These are phyloP conservation scores for Hondaea fermentalgiana DNA, from an alignment of 108 stramenopile species.

Conservation along the genomic window DNA sequence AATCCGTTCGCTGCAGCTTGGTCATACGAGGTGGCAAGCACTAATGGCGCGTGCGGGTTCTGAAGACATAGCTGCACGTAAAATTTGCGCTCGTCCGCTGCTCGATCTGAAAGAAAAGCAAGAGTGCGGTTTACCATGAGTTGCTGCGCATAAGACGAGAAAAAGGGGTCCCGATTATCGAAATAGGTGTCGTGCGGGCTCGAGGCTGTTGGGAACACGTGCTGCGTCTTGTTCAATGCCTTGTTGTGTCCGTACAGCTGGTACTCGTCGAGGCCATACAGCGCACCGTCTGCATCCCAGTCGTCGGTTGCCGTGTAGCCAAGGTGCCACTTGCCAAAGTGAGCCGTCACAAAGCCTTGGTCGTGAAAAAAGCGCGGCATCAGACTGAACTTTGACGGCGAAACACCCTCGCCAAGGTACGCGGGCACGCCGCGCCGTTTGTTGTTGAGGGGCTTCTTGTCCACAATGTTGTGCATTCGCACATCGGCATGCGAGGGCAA, in stretches of 20 bases:
- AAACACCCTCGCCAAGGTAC: not conserved
- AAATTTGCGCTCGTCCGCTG: not conserved
- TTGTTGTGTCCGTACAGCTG: not conserved
- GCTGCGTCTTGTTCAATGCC: not conserved
- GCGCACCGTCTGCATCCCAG: not conserved
- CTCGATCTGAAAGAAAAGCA: not conserved
- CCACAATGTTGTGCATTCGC: not conserved
- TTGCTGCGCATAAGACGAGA: not conserved
- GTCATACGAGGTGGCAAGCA: not conserved
- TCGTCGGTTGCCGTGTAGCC: not conserved
- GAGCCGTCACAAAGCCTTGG: slow-evolving; percentile 3
- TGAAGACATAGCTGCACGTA: not conserved
- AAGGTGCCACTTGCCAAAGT: slow-evolving; percentile 16
- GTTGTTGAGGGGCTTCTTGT: not conserved
- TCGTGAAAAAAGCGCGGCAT: not conserved
- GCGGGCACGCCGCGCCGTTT: not conserved
- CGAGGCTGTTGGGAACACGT: not conserved
- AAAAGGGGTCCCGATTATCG: not conserved
- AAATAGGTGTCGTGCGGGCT: not conserved
- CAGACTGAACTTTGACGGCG: not conserved
- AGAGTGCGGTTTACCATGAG: not conserved
- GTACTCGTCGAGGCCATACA: slow-evolving; percentile 14
- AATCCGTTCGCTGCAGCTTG: not conserved
- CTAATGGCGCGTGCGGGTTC: slow-evolving; percentile 8
- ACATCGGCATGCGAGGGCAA: not conserved